Percentiles rank a stretch among this genome's conserved stretches.
phyloP scores from a whole-genome alignment of 2,329 filamentous ascomycete species.

The Zasmidium citrigriseum region DNA sequence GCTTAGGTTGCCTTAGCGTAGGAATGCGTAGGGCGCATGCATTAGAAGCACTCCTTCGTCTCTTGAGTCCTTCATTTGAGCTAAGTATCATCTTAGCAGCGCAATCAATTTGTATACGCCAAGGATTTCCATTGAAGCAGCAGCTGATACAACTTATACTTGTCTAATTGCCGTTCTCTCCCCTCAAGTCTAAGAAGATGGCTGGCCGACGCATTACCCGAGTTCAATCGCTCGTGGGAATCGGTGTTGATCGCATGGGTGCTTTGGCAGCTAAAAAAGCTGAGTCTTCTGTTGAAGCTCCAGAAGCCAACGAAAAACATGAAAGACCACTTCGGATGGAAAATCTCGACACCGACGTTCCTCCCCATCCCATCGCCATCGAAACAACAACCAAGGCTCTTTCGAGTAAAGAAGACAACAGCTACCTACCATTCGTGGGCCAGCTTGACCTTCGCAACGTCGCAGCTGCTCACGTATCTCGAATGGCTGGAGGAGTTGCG shows the following conservation, averaged over 20 bases:
- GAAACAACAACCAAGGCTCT: neutral
- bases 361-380: neutral
- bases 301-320: neutral
- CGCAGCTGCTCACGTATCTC: conserved; percentile 10
- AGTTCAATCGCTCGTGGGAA: neutral
- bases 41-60: too few species aligned
- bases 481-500: conserved; percentile 1
- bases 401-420: neutral
- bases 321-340: neutral
- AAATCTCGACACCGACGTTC: conserved; percentile 1
- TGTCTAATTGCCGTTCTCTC: too few species aligned
- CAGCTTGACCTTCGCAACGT: conserved; percentile 9
- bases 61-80: too few species aligned
- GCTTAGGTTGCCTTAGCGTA: too few species aligned
- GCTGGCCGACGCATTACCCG: neutral
- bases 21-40: too few species aligned
- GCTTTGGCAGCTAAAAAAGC: neutral
- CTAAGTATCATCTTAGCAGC: too few species aligned
- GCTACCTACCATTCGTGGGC: conserved; percentile 9
- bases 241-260: neutral
- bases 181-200: too few species aligned
- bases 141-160: too few species aligned
- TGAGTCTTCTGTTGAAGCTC: neutral
- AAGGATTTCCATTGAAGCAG: too few species aligned
- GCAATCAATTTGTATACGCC: too few species aligned